Base-by-base conservation (phyloP, 2,329 filamentous ascomycete genomes). In the Seiridium unicorne region DNA sequence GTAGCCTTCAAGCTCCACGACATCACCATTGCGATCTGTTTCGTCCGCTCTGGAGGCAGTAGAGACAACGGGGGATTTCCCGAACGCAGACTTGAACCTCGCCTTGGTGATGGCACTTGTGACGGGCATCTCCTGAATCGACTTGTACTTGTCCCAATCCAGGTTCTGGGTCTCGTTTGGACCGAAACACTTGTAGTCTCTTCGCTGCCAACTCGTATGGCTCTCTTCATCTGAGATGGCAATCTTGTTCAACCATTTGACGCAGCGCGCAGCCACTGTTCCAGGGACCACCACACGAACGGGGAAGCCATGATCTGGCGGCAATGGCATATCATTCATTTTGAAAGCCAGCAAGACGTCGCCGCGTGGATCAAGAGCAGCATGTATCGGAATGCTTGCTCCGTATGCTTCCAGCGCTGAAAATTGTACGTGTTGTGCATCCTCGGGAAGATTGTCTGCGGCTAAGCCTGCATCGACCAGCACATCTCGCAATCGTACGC, bases 101-200 rank as follows among this genome's bases (percentile, higher is more conserved):
- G 70, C 70, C 18, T 70, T 66, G 0, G 87, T 89, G 58, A 90
- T 87, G 55, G 88, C 88, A 60, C 84, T 88, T 36, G 87, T 88
- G 18, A 91, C 81, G 1, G 88, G 86, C 77, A 89, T 84, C 66
- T 89, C 87, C 64, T 90, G 88, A 36, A 90, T 90, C 2, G 85
- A 79, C 9, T 81, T 82, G 6, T 87, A 87, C 32, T 77, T 76
- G 55, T 86, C 83, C 86, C 87, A 89, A 70, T 89, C 81, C 5
- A 85, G 81, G 31, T 80, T 79, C 38, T 76, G 76, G 10, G 77
- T 75, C 69, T 87, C 80, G 67, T 88, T 88, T 3, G 87, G 87
- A 0, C 87, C 85, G 61, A 90, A 89, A 66, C 83, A 85, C 70
- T 90, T 90, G 73, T 90, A 90, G 69, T 90, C 88, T 18, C 83